Base-by-base conservation (phyloP, 352 stramenopile genomes). In the Thraustotheca clavata region DNA sequence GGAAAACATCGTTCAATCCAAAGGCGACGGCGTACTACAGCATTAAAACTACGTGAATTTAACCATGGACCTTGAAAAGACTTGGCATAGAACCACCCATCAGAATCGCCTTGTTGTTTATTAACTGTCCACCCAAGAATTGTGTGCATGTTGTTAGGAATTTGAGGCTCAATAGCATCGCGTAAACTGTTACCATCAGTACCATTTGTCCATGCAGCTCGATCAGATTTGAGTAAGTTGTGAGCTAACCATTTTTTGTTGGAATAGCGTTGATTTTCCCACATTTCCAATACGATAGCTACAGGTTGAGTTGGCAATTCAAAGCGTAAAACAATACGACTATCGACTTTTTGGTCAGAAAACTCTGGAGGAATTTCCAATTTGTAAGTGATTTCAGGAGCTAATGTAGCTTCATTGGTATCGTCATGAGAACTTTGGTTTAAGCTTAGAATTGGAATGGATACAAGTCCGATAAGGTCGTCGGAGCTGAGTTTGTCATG, bases 221-320 rank as follows among this genome's bases (percentile, higher is more conserved):
- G 82, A 47, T 94, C 80, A 35, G 39, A n/a, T 5, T 73, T 69
- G 27, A 87, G 71, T 33, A 86, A 49, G 40, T 74, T 76, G 32
- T 89, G 76, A n/a, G 71, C 77, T 12, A 74, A 86, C 85, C 85
- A 94, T 41, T 88, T 88, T 63, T 88, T 69, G 41, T 89, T 73
- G 55, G 87, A 75, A 71, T 82, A 91, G 20, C 79, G 77, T 67
- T 94, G 77, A 71, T 94, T 91, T 71, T 94, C 85, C 82, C 83
- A 94, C 24, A 94, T 75, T 70, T 91, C 80, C 3, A 94, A 71
- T 78, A 29, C 83, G 76, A 39, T 62, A 68, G 36, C 83, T 76
- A 24, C 77, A 76, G 3, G 72, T 71, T 34, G 60, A 76, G 39
- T 82, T 54, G 52, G 75, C 77, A 89, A 72, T 69, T 87, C 80